Percentiles rank a stretch among this genome's conserved stretches.
Conservation (phyloP, 192 early-diverging fungal genomes). For the Kickxella alabastrina region DNA sequence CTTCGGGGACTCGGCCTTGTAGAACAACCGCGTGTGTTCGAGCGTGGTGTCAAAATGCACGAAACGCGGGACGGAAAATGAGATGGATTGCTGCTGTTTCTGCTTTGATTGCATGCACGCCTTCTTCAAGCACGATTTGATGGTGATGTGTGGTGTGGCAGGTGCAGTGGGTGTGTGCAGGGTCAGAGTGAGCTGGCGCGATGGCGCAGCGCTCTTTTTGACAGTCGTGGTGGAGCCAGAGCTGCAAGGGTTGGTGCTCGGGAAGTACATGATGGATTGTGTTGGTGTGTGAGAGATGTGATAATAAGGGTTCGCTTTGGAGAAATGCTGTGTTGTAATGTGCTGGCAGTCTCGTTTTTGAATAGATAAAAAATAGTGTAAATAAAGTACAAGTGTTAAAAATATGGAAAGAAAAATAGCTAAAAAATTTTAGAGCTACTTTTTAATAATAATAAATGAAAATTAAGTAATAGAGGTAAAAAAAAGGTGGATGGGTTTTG, state of each 20-base stretch:
- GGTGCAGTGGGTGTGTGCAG: background rate
- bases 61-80: conserved; percentile 36
- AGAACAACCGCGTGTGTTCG: conserved; percentile 63
- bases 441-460: too few relatives aligned
- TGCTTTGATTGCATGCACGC: too few relatives aligned
- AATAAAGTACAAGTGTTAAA: too few relatives aligned
- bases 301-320: too few relatives aligned
- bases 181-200: background rate
- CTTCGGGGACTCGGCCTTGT: conserved; percentile 57
- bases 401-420: too few relatives aligned
- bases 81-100: background rate
- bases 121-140: background rate
- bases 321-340: too few relatives aligned
- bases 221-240: background rate
- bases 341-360: too few relatives aligned
- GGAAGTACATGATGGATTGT: background rate
- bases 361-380: too few relatives aligned
- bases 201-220: background rate
- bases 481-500: too few relatives aligned
- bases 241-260: background rate
- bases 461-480: too few relatives aligned
- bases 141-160: background rate
- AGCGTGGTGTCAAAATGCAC: conserved; percentile 63
- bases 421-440: too few relatives aligned
- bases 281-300: conserved; percentile 11